Conservation (phyloP, 345 rosid genomes). For the Eucalyptus globulus region DNA sequence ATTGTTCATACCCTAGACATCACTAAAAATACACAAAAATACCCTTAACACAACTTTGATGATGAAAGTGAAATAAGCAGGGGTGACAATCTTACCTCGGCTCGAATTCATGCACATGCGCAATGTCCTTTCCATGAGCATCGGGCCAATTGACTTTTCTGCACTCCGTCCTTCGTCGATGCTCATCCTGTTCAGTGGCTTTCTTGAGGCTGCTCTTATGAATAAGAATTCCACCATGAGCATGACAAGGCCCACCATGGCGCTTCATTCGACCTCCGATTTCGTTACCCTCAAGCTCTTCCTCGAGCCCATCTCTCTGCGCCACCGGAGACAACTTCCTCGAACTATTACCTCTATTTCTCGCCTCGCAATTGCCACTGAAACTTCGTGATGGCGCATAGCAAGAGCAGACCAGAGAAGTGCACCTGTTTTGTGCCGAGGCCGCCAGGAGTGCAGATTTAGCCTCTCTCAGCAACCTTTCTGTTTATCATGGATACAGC, state of each 20-base stretch:
- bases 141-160: conserved; percentile 82
- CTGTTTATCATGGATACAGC: not conserved
- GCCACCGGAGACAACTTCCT: conserved; percentile 11
- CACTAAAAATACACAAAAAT: not conserved
- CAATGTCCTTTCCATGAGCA: conserved; percentile 69
- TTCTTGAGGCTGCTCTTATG: conserved; percentile 59
- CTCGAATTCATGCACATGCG: conserved; percentile 65
- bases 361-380: conserved; percentile 2
- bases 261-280: not conserved
- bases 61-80: not conserved
- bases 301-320: conserved; percentile 21
- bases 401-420: conserved; percentile 63
- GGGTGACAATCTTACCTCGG: conserved; percentile 25
- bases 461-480: not conserved
- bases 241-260: not conserved
- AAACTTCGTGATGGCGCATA: conserved; percentile 35
- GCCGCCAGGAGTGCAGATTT: conserved; percentile 53
- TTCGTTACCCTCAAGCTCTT: not conserved
- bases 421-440: conserved; percentile 49
- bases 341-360: not conserved
- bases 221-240: conserved; percentile 4
- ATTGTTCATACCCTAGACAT: not conserved
- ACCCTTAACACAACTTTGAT: not conserved
- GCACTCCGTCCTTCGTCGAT: conserved; percentile 12
- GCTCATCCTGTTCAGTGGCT: not conserved